Conservation (phyloP, 1,284 basidiomycete species). For the Tylopilus sp. region DNA sequence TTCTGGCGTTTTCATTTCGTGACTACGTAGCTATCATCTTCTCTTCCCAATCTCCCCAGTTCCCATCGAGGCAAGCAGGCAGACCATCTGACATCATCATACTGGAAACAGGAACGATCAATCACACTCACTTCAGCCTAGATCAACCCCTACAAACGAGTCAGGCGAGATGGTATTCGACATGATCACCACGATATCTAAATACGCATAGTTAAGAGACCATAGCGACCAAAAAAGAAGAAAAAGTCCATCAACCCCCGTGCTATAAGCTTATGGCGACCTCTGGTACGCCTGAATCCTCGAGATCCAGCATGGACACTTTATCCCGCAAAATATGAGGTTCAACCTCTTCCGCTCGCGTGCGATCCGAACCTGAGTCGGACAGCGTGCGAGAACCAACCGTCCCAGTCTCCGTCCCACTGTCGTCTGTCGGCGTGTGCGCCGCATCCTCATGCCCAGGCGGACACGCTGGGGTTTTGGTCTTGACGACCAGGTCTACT, state of each 20-base stretch:
- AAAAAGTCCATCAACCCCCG: constrained; percentile 3
- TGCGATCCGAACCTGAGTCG: constrained; percentile 28
- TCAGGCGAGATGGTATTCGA: constrained; percentile 1
- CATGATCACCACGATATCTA: constrained; percentile 12
- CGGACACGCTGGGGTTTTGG: constrained; percentile 3
- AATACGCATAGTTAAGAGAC: constrained; percentile 26
- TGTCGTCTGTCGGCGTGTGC: constrained; percentile 12
- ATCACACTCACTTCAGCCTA: not conserved
- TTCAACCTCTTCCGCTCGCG: constrained; percentile 23
- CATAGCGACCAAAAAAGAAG: not conserved
- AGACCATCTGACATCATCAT: not conserved
- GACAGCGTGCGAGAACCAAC: constrained; percentile 27
- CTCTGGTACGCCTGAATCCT: constrained; percentile 20
- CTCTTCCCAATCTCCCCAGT: not conserved
- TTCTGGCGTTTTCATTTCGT: not conserved
- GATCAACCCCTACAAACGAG: not conserved
- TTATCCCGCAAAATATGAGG: constrained; percentile 29
- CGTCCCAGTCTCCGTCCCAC: constrained; percentile 23
- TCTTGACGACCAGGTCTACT: constrained; percentile 1
- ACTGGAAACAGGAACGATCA: not conserved
- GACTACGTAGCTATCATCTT: not conserved
- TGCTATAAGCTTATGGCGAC: constrained; percentile 18
- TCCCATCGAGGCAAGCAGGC: not conserved
- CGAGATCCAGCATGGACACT: constrained; percentile 25
- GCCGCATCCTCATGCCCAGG: constrained; percentile 4